Evolutionary conservation across 257 asterid species (phyloP).

Genomic region (Paulownia fortunei): DNA sequence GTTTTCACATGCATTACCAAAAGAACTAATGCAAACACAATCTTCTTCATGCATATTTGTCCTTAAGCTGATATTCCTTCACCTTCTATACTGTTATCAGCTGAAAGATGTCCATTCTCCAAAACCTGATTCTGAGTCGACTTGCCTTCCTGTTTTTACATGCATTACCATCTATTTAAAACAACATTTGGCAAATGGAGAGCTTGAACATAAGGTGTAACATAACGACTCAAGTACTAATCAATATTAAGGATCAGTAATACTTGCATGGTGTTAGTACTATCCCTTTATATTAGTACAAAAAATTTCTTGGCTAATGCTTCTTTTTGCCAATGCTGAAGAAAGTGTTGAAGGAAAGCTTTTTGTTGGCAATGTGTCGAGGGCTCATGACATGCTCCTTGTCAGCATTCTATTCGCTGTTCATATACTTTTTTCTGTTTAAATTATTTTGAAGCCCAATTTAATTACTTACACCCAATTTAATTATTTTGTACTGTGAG

Average conservation of each 20-base stretch:
- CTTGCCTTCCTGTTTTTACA: background rate
- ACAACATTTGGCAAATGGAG: background rate
- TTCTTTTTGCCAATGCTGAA: background rate
- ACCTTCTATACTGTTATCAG: conserved; percentile 20
- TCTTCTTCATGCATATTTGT: background rate
- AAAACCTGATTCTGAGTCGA: background rate
- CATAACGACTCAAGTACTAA: background rate
- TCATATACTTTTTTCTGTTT: background rate
- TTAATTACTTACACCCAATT: background rate
- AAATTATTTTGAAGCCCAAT: background rate
- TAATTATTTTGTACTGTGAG: too few species aligned
- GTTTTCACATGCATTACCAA: background rate
- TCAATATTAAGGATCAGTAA: background rate
- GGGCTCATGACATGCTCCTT: background rate
- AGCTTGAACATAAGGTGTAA: background rate
- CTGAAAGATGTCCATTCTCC: conserved; percentile 3
- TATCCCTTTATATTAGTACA: background rate
- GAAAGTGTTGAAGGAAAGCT: background rate
- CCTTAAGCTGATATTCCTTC: background rate
- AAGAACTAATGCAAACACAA: background rate
- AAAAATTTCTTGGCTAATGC: background rate
- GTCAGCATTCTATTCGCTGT: background rate
- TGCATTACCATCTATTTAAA: background rate
- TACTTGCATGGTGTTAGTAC: background rate
- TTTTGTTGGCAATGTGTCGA: background rate